Evolutionary conservation across 1,284 basidiomycete species (phyloP).

Genomic region (Meira nashicola): DNA sequence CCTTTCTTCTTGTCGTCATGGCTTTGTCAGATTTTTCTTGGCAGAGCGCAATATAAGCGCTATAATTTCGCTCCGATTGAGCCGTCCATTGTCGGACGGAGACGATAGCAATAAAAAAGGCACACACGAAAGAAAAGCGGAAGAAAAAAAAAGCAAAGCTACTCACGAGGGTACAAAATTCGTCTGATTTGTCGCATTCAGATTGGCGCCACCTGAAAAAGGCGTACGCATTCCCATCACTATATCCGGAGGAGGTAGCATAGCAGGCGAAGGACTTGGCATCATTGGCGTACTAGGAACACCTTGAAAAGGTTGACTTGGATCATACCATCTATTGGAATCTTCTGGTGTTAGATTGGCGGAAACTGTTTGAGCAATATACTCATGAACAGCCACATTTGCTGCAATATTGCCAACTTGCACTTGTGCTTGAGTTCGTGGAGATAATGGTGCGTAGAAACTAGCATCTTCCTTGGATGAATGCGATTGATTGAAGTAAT

Average conservation of each 20-base stretch:
- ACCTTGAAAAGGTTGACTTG: conserved; percentile 15
- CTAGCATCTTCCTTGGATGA: no score
- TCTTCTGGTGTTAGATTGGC: background rate
- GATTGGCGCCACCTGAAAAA: conserved; percentile 10
- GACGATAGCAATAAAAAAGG: no score
- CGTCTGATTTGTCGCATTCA: no score
- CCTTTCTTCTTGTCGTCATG: no score
- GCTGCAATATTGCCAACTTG: conserved; percentile 4
- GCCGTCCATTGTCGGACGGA: no score
- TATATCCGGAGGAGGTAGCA: conserved; percentile 35
- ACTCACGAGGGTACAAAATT: no score
- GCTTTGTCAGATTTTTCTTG: no score
- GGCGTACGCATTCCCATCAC: conserved; percentile 18
- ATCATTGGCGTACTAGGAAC: conserved; percentile 41
- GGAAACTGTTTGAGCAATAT: background rate
- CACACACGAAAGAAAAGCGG: no score
- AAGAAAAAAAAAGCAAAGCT: no score
- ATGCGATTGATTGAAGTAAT: no score
- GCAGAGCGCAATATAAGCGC: no score
- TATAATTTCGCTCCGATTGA: no score
- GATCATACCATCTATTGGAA: background rate
- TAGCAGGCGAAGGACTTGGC: conserved; percentile 37
- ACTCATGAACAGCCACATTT: background rate
- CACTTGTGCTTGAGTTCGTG: background rate
- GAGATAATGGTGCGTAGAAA: background rate